phyloP scores from a whole-genome alignment of 176 grass and related monocot species.

The Cenchrus americanus region DNA sequence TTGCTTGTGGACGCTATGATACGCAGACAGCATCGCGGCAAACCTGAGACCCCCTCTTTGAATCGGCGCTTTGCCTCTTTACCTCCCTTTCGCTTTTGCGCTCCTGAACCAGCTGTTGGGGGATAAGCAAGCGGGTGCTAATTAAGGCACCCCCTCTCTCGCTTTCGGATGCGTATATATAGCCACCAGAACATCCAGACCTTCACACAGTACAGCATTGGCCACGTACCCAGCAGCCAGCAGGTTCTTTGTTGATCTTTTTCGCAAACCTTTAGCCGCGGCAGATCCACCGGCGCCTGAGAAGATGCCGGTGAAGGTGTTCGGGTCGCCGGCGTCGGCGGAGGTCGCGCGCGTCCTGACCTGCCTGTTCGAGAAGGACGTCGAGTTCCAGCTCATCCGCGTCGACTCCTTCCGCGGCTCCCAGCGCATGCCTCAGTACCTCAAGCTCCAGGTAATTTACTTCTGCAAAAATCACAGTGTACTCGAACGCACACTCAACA shows the following conservation, averaged over 20 bases:
- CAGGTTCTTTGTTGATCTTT: background rate
- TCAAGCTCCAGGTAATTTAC: conserved; percentile 48
- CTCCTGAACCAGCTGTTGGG: background rate
- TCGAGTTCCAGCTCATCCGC: conserved; percentile 76
- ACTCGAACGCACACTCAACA: no score
- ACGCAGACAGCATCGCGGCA: conserved; percentile 25
- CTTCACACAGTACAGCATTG: background rate
- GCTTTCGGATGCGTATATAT: conserved; percentile 27
- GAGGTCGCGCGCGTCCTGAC: conserved; percentile 62
- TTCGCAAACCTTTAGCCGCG: background rate
- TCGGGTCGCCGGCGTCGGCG: conserved; percentile 57
- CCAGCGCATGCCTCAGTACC: conserved; percentile 52
- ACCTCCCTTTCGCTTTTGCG: conserved; percentile 44
- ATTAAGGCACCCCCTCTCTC: conserved; percentile 17
- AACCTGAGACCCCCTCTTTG: conserved; percentile 18
- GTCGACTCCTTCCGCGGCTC: conserved; percentile 55
- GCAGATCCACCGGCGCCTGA: background rate
- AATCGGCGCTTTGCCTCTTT: conserved; percentile 39
- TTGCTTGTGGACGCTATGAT: conserved; percentile 39
- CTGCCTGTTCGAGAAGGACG: conserved; percentile 75
- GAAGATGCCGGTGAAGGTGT: conserved; percentile 61
- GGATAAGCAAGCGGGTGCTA: conserved; percentile 22
- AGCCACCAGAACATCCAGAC: background rate
- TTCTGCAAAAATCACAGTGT: no score
- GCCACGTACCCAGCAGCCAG: background rate